Conservation (phyloP, 2,329 filamentous ascomycete genomes). For the Colletotrichum navitas region DNA sequence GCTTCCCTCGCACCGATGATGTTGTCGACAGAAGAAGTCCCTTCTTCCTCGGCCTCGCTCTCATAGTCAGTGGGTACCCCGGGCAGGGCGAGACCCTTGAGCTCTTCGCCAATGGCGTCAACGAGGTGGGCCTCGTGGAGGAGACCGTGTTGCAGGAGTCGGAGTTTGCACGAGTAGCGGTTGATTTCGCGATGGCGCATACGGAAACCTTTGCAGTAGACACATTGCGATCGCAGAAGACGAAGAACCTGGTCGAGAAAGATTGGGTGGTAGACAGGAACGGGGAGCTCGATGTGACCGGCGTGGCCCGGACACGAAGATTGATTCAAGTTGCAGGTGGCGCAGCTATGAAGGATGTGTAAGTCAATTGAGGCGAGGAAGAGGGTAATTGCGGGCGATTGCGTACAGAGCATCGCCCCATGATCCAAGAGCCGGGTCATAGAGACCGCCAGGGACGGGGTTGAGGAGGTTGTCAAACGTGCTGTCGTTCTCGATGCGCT, state of each 20-base stretch:
- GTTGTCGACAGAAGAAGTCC: constrained; percentile 65
- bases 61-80: constrained; percentile 57
- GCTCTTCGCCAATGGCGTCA: constrained; percentile 64
- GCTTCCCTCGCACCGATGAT: constrained; percentile 66
- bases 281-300: constrained; percentile 94
- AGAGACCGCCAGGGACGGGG: constrained; percentile 89
- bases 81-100: constrained; percentile 58
- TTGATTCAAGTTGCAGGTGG: constrained; percentile 89
- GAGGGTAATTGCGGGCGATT: constrained; percentile 12
- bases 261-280: constrained; percentile 94
- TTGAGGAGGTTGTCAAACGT: constrained; percentile 96
- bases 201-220: constrained; percentile 90
- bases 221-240: constrained; percentile 87
- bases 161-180: constrained; percentile 85
- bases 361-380: constrained; percentile 31
- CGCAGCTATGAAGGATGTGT: constrained; percentile 71
- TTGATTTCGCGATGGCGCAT: constrained; percentile 82
- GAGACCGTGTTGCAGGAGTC: constrained; percentile 86
- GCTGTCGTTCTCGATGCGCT: constrained; percentile 90
- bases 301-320: constrained; percentile 90
- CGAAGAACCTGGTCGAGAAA: constrained; percentile 94
- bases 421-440: constrained; percentile 91
- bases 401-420: constrained; percentile 87
- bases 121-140: constrained; percentile 75
- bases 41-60: constrained; percentile 75